These are phyloP conservation scores for Beta corolliflora DNA, from an alignment of 179 eudicot genomes.

Conservation along the genomic window DNA sequence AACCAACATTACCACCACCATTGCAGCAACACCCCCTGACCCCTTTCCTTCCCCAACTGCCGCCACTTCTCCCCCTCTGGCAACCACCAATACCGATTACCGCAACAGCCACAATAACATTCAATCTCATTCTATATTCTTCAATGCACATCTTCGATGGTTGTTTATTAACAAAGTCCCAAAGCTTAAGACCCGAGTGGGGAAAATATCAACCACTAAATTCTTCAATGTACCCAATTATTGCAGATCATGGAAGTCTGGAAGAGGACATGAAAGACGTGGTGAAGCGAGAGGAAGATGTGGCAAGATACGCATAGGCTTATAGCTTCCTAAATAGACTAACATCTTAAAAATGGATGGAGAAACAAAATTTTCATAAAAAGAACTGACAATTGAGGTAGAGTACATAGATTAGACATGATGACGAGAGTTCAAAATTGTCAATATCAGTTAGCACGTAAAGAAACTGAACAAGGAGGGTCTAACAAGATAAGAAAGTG, in stretches of 20 bases:
- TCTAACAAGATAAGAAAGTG: neutral
- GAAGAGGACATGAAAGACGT: neutral
- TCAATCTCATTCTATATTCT: too few species aligned
- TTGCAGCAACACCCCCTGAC: neutral
- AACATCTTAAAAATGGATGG: neutral
- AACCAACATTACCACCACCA: too few species aligned
- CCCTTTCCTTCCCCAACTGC: neutral
- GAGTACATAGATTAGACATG: too few species aligned
- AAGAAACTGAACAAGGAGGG: too few species aligned
- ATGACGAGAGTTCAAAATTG: neutral
- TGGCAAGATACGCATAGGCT: neutral
- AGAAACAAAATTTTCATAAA: neutral
- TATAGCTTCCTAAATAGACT: neutral
- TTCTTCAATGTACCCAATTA: too few species aligned
- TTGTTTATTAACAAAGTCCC: too few species aligned
- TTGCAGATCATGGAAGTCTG: neutral
- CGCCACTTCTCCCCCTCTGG: neutral
- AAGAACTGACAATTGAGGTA: too few species aligned
- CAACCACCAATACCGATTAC: neutral
- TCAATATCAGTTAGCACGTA: too few species aligned
- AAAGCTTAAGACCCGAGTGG: too few species aligned
- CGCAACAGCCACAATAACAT: too few species aligned
- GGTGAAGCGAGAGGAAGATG: neutral
- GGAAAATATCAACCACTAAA: too few species aligned
- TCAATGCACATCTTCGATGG: too few species aligned